A percentile compares a stretch with the other conserved stretches of the same genome.
Conservation (phyloP, 2,329 filamentous ascomycete genomes). For the Aspergillus pseudoviridinutans region DNA sequence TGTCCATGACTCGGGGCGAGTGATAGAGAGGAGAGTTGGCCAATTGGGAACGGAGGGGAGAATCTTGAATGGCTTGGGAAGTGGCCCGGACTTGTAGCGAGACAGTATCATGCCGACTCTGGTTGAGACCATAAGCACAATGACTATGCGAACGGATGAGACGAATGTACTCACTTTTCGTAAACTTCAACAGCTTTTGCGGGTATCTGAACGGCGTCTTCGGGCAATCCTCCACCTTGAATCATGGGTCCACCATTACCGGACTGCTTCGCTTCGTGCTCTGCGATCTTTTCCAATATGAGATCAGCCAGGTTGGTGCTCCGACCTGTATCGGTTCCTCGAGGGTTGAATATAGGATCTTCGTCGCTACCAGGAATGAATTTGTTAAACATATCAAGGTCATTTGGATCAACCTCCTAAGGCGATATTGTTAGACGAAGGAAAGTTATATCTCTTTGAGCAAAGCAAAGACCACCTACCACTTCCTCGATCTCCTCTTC, state of each 20-base stretch:
- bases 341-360: slow-evolving; percentile 67
- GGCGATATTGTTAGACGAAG: background rate
- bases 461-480: slow-evolving; percentile 23
- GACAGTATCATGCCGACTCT: slow-evolving; percentile 84
- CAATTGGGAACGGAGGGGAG: slow-evolving; percentile 87
- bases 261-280: slow-evolving; percentile 70
- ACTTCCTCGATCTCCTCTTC: slow-evolving; percentile 61
- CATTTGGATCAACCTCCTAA: slow-evolving; percentile 79
- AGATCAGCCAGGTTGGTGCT: slow-evolving; percentile 84
- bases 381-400: slow-evolving; percentile 85
- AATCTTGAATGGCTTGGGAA: slow-evolving; percentile 97
- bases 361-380: slow-evolving; percentile 75
- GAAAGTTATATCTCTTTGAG: background rate
- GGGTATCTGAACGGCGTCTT: slow-evolving; percentile 82
- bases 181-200: slow-evolving; percentile 93
- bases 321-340: slow-evolving; percentile 42
- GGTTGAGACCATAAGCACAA: slow-evolving; percentile 13
- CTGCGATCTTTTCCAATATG: slow-evolving; percentile 90
- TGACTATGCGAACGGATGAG: background rate
- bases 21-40: slow-evolving; percentile 81
- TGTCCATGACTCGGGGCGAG: slow-evolving; percentile 74
- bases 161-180: slow-evolving; percentile 60
- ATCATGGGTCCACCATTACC: slow-evolving; percentile 40
- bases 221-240: slow-evolving; percentile 56
- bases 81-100: slow-evolving; percentile 90